Percentiles rank a stretch among this genome's conserved stretches.
phyloP scores from a whole-genome alignment of 805 yeast genomes.

The Brettanomyces sp. region DNA sequence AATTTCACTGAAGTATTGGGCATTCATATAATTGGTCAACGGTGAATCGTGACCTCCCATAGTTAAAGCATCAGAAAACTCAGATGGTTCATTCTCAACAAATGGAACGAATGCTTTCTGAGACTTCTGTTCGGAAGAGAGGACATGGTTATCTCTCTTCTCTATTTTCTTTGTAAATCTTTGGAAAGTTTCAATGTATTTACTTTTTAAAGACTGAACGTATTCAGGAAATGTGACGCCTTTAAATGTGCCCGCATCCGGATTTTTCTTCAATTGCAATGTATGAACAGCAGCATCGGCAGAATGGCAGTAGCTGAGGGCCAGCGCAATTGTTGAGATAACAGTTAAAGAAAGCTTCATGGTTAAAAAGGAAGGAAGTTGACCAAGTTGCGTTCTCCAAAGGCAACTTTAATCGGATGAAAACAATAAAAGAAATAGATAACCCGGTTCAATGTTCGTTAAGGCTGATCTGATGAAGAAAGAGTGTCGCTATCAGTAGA shows the following conservation, averaged over 20 bases:
- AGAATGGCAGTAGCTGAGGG: slow-evolving; percentile 17
- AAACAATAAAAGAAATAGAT: too few species aligned
- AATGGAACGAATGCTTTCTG: slow-evolving; percentile 35
- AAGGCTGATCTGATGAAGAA: neutral
- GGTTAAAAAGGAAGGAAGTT: neutral
- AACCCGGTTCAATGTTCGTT: too few species aligned
- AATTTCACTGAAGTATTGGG: slow-evolving; percentile 92
- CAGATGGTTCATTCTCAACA: slow-evolving; percentile 14
- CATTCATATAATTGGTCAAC: slow-evolving; percentile 86
- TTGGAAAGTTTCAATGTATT: slow-evolving; percentile 34
- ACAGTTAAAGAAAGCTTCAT: slow-evolving; percentile 27
- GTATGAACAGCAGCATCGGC: slow-evolving; percentile 37
- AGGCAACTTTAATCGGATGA: too few species aligned
- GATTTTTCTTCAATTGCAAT: slow-evolving; percentile 38
- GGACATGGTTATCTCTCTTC: slow-evolving; percentile 3
- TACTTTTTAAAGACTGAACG: slow-evolving; percentile 37
- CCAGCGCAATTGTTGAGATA: slow-evolving; percentile 35
- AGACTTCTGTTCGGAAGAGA: slow-evolving; percentile 8
- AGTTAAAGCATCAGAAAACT: neutral
- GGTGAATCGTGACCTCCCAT: slow-evolving; percentile 56
- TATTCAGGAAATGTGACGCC: slow-evolving; percentile 38
- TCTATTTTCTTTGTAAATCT: slow-evolving; percentile 23
- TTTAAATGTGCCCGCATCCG: slow-evolving; percentile 36
- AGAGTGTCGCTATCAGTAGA: neutral
- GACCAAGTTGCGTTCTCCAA: too few species aligned